Evolutionary conservation across 116 monocot species (phyloP).

Genomic region (Posidonia oceanica): DNA sequence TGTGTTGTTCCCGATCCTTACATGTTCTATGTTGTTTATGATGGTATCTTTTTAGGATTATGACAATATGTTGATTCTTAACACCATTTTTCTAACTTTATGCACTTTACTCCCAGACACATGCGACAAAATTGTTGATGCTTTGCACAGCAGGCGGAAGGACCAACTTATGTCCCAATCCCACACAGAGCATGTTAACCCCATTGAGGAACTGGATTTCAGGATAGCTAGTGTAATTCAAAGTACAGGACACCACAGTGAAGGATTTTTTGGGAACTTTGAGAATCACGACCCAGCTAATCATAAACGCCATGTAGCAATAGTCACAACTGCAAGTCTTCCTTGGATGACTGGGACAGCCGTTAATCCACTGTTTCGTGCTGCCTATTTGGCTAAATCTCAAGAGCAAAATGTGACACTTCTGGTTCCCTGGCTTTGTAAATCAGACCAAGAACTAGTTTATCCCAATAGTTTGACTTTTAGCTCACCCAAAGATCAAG

Average conservation of each 20-base stretch:
- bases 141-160: constrained; percentile 53
- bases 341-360: constrained; percentile 99
- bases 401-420: constrained; percentile 83
- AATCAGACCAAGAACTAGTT: constrained; percentile 80
- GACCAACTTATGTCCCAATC: constrained; percentile 26
- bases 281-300: constrained; percentile 17
- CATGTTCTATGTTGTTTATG: too few relatives aligned
- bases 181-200: constrained; percentile 25
- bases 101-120: constrained; percentile 27
- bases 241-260: constrained; percentile 81
- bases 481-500: constrained; percentile 79
- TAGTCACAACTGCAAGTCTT: constrained; percentile 94
- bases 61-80: not conserved
- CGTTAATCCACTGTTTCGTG: constrained; percentile 93
- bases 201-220: constrained; percentile 59
- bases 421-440: constrained; percentile 94
- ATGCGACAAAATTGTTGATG: constrained; percentile 77
- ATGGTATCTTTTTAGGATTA: too few relatives aligned
- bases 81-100: not conserved
- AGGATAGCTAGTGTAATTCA: constrained; percentile 76
- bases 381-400: constrained; percentile 75
- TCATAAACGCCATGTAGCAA: constrained; percentile 79
- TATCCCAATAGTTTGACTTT: constrained; percentile 82
- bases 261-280: constrained; percentile 38
- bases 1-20: too few relatives aligned